phyloP scores from a whole-genome alignment of 306 rosid species.

The Oxytropis ochrocephala region DNA sequence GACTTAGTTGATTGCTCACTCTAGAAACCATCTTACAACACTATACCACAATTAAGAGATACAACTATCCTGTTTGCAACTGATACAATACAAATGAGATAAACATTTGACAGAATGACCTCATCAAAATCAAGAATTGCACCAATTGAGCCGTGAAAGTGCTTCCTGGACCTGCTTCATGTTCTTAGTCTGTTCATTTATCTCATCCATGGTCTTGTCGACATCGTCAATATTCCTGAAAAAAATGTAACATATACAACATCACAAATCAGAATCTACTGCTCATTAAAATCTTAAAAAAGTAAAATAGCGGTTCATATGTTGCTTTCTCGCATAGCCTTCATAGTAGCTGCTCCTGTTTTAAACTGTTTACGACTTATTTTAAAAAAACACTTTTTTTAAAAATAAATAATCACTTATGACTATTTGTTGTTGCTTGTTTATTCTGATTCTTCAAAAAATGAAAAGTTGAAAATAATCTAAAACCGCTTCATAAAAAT shows the following conservation, averaged over 20 bases:
- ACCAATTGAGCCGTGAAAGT: conserved; percentile 76
- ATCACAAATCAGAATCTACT: conserved; percentile 1
- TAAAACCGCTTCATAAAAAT: too few relatives aligned
- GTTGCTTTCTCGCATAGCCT: conserved; percentile 99
- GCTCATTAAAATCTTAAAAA: background rate
- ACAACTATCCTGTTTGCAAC: background rate
- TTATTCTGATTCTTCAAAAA: too few relatives aligned
- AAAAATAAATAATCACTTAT: too few relatives aligned
- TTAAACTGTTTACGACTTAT: conserved; percentile 92
- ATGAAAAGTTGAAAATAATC: too few relatives aligned
- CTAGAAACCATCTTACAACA: too few relatives aligned
- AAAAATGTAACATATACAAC: background rate
- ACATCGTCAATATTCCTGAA: conserved; percentile 90
- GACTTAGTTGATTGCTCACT: too few relatives aligned
- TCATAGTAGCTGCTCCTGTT: conserved; percentile 96
- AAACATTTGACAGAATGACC: conserved; percentile 36
- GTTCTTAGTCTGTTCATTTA: conserved; percentile 95
- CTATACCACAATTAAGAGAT: background rate
- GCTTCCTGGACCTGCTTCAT: conserved; percentile 99
- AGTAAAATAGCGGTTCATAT: conserved; percentile 33
- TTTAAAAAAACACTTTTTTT: too few relatives aligned
- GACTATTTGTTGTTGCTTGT: too few relatives aligned
- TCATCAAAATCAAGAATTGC: conserved; percentile 90
- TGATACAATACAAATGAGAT: background rate
- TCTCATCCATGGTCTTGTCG: conserved; percentile 98